phyloP scores from a whole-genome alignment of 2,329 filamentous ascomycete genomes.

The Penicillium sumatraense region DNA sequence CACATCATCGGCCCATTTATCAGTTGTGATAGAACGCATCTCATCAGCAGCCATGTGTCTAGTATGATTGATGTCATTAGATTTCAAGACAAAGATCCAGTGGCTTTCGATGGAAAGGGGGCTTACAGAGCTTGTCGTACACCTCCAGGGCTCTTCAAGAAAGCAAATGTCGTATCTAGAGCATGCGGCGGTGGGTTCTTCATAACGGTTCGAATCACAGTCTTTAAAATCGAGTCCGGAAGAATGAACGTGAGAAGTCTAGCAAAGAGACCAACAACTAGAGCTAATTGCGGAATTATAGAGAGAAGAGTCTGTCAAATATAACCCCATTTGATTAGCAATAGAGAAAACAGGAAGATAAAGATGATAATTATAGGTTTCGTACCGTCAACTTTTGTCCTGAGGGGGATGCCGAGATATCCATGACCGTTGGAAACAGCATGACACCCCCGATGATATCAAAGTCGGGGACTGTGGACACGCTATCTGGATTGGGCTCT shows the following conservation, averaged over 20 bases:
- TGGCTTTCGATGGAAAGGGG: not conserved
- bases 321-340: no score
- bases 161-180: slow-evolving; percentile 54
- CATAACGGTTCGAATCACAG: slow-evolving; percentile 50
- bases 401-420: slow-evolving; percentile 67
- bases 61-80: not conserved
- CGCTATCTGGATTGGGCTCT: not conserved
- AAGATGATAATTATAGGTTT: not conserved
- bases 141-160: slow-evolving; percentile 54
- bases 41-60: slow-evolving; percentile 63
- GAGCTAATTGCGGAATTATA: slow-evolving; percentile 43
- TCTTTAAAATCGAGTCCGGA: slow-evolving; percentile 44
- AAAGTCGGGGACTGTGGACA: slow-evolving; percentile 25
- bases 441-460: slow-evolving; percentile 61
- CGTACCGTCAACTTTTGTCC: slow-evolving; percentile 57
- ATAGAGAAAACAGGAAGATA: no score
- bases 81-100: not conserved
- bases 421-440: slow-evolving; percentile 75
- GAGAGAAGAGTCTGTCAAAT: slow-evolving; percentile 34
- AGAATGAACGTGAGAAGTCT: slow-evolving; percentile 49
- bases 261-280: slow-evolving; percentile 44
- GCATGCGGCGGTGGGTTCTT: slow-evolving; percentile 44
- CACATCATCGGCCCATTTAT: slow-evolving; percentile 63
- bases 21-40: slow-evolving; percentile 59
- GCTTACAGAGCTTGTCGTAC: slow-evolving; percentile 59